Base-by-base conservation (phyloP, 805 yeast species). In the Lipomyces japonicus region DNA sequence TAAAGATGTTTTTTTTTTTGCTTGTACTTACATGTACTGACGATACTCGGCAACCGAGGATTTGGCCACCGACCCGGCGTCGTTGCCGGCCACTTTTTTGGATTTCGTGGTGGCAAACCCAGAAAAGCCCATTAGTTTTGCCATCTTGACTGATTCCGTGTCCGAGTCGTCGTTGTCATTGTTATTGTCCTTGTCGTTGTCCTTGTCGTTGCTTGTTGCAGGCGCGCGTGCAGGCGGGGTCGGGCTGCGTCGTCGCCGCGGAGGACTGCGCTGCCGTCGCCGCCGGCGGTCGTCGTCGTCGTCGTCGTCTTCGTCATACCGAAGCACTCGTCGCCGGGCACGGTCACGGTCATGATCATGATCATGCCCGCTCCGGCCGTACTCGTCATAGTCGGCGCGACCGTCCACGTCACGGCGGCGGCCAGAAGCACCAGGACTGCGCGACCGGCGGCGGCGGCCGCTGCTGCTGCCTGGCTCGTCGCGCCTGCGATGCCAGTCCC, bases 81-180 rank as follows among this genome's bases (percentile, higher is more conserved):
- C 63, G 16, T 68, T 53, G 0, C 69, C 72, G 23, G 61, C 55
- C 5, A 71, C 74, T n/a, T 65, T 68, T 47, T 68, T 69, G 14
- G 71, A 71, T 55, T 72, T 72, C 23, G 75, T 70, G 14, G 68
- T 59, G 2, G 63, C 65, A 55, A 72, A 71, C 5, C 71, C 72
- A 5, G 66, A 55, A 43, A 72, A 72, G 7, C 77, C 77, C 75
- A 73, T 71, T 25, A 72, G 52, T 44, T 68, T 64, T 24, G 70
- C 64, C 64, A 68, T 61, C 22, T 54, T 61, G 5, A 61, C 64
- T 25, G 34, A 26, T 2, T 46, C 59, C 16, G 54, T 59, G 14
- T 31, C 48, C 24, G 46, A 61, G 25, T 44, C 58, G 34, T 23
- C 52, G 12, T 46, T 56, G 36, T 39, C 46, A 45, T 31, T 51